Evolutionary conservation across 1,284 basidiomycete genomes (phyloP).

Genomic region (Fomitiporia mediterranea): DNA sequence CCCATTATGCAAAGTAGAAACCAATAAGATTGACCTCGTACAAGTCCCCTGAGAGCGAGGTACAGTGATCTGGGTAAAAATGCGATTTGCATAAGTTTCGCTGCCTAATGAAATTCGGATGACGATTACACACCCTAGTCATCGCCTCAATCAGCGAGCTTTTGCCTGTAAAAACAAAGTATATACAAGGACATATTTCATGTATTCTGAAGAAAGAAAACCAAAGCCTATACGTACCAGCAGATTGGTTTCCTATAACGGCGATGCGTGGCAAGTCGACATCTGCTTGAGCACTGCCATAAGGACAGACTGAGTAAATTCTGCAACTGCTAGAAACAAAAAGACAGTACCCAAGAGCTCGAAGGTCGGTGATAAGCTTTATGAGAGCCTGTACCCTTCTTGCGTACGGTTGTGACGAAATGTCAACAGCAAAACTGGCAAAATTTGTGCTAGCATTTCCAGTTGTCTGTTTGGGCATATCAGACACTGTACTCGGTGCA

Average conservation of each 20-base stretch:
- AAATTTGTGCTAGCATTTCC: too few species aligned
- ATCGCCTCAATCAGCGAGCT: slow-evolving; percentile 38
- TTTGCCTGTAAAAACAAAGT: neutral
- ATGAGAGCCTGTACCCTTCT: slow-evolving; percentile 23
- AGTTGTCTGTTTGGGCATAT: too few species aligned
- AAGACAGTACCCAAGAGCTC: slow-evolving; percentile 26
- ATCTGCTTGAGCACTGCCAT: slow-evolving; percentile 31
- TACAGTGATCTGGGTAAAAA: slow-evolving; percentile 1
- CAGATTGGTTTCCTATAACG: slow-evolving; percentile 40
- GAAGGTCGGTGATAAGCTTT: slow-evolving; percentile 25
- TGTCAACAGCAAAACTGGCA: neutral
- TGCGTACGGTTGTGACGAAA: slow-evolving; percentile 4
- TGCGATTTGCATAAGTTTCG: too few species aligned
- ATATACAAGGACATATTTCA: too few species aligned
- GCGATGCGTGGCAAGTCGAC: slow-evolving; percentile 35
- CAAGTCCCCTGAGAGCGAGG: neutral
- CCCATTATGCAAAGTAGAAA: neutral
- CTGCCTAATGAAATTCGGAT: too few species aligned
- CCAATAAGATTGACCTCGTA: slow-evolving; percentile 6
- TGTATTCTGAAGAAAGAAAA: too few species aligned
- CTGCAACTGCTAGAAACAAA: too few species aligned
- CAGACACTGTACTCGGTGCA: too few species aligned
- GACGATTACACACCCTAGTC: slow-evolving; percentile 33
- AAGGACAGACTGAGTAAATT: neutral
- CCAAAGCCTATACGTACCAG: slow-evolving; percentile 33